A percentile compares a stretch with the other conserved stretches of the same genome.
Conservation (phyloP, 768 basidiomycete species). For the Suillus plorans region DNA sequence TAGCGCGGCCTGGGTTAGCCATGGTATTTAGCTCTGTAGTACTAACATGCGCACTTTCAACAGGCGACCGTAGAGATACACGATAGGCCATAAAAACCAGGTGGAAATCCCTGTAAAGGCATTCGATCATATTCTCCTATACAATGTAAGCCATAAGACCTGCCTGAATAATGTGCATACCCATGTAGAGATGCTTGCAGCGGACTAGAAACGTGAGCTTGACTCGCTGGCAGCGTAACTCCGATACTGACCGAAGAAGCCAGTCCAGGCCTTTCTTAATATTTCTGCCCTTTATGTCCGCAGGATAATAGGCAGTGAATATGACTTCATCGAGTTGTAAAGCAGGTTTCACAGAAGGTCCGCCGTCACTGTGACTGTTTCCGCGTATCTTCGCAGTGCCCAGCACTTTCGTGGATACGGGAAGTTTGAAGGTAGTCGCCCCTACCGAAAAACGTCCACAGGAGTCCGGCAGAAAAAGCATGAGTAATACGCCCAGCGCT, state of each 20-base stretch:
- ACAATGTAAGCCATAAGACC: conserved; percentile 5
- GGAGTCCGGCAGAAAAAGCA: conserved; percentile 46
- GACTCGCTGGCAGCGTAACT: neutral
- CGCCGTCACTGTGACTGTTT: neutral
- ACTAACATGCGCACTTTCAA: conserved; percentile 41
- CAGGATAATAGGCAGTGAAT: conserved; percentile 68
- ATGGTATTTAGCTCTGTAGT: neutral
- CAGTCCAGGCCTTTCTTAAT: conserved; percentile 49
- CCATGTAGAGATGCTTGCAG: conserved; percentile 46
- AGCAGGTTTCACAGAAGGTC: conserved; percentile 34
- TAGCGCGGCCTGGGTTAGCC: neutral
- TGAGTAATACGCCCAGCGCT: conserved; percentile 10
- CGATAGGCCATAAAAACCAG: conserved; percentile 40
- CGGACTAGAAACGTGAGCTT: conserved; percentile 30
- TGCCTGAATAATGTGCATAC: conserved; percentile 50
- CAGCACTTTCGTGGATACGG: conserved; percentile 39
- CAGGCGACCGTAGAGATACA: conserved; percentile 50
- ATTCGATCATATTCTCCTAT: neutral
- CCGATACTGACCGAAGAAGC: conserved; percentile 50
- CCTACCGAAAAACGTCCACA: conserved; percentile 56
- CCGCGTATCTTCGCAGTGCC: conserved; percentile 40
- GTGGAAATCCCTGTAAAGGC: conserved; percentile 22
- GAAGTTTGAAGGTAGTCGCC: conserved; percentile 54
- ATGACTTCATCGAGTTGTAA: conserved; percentile 60
- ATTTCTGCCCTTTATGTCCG: conserved; percentile 33